Evolutionary conservation across 176 grass and related monocot species (phyloP), one percentile per base, ranked within the genome.

Genomic region (Paspalum vaginatum): DNA sequence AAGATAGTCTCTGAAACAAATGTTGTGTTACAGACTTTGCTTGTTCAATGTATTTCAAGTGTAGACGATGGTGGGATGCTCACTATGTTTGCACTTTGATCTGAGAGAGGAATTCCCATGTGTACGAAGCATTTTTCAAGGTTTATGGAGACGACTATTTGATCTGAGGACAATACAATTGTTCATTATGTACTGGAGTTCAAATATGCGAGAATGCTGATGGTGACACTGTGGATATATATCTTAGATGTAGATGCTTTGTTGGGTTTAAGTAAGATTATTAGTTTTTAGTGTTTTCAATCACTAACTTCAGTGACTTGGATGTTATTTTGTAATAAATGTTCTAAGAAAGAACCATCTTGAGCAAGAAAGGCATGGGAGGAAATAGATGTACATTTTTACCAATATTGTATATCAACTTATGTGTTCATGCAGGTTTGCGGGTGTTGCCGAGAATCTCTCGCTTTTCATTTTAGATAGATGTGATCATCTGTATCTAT

Each of bases 1-100:
- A 89, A 82, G 78, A 82, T 18, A 11, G 83, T 77, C 24, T 85
- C 50, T 85, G 83, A 89, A 14, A 85, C 56, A 43, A 89, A 89
- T 70, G 78, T 82, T 40, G 83, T 85, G 38, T 75, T 85, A 25
- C 87, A 89, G 72, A 89, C 87, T 58, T 71, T 85, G 54, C 82
- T 89, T 44, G 78, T 89, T 22, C 87, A 85, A 85, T 89, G 87
- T 89, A 89, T 81, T 75, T 73, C 88, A 89, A 70, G 42, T 89
- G 88, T 44, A 67, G 60, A 51, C 65, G 68, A 38, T 76, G 43
- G 88, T 50, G 52, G 9, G 73, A 85, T 7, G 88, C 83, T 66
- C 66, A 86, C 21, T 82, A 85, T 46, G 83, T 89, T 78, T 89
- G 88, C 67, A 52, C 57, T 11, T 60, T 78, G 78, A 89, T 89